These are phyloP conservation scores for Spathaspora sp. DNA, from an alignment of 1,139 yeast genomes.

Conservation along the genomic window DNA sequence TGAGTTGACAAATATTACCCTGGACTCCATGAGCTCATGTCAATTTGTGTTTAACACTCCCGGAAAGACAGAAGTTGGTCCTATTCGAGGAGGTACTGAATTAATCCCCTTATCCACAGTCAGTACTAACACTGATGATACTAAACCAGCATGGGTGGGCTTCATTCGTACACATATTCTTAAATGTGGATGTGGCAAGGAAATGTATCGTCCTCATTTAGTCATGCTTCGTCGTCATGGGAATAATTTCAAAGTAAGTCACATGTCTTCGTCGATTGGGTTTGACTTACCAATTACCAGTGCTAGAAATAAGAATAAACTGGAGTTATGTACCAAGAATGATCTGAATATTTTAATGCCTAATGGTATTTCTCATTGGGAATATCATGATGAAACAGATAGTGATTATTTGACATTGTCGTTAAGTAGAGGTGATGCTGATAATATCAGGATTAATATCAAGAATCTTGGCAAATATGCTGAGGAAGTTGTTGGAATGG, in stretches of 20 bases:
- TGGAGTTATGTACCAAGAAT: slow-evolving; percentile 21
- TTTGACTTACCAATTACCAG: slow-evolving; percentile 31
- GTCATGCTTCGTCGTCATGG: slow-evolving; percentile 24
- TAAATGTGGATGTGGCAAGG: slow-evolving; percentile 33
- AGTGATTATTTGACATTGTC: slow-evolving; percentile 30
- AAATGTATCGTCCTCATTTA: slow-evolving; percentile 35
- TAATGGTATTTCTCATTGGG: slow-evolving; percentile 34
- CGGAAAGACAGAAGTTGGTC: slow-evolving; percentile 22
- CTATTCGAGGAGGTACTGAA: slow-evolving; percentile 38
- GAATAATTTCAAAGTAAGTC: slow-evolving; percentile 23
- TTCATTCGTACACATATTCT: slow-evolving; percentile 35
- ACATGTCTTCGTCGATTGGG: slow-evolving; percentile 33
- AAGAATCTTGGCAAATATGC: slow-evolving; percentile 12
- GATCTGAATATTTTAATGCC: slow-evolving; percentile 34
- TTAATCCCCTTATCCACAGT: slow-evolving; percentile 24
- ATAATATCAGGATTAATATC: slow-evolving; percentile 30
- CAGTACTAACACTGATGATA: slow-evolving; percentile 11
- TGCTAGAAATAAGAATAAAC: slow-evolving; percentile 29
- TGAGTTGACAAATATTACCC: slow-evolving; percentile 10
- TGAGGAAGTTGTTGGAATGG: background rate
- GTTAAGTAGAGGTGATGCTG: slow-evolving; percentile 32
- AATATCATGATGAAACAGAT: slow-evolving; percentile 15
- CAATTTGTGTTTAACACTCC: slow-evolving; percentile 12
- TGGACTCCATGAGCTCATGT: slow-evolving; percentile 16
- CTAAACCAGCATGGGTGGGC: slow-evolving; percentile 27